A percentile compares a stretch with the other conserved stretches of the same genome.
Conservation (phyloP, 441 rosid genomes). For the Hura crepitans region DNA sequence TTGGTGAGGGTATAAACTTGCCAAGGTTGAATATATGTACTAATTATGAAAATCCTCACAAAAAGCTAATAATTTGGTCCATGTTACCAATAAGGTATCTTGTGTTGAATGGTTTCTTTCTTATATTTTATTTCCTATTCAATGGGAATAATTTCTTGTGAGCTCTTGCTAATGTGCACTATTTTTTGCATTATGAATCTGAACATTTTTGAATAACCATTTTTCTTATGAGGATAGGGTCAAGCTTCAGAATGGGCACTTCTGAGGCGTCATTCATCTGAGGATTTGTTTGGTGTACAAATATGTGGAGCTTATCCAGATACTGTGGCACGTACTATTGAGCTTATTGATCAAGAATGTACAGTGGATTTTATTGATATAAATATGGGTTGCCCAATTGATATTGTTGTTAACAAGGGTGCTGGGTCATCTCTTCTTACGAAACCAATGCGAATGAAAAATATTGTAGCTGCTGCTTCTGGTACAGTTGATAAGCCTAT, state of each 20-base stretch:
- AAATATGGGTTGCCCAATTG: slow-evolving; percentile 97
- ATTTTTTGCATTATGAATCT: neutral
- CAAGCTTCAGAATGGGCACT: slow-evolving; percentile 98
- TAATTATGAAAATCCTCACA: neutral
- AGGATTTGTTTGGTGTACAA: slow-evolving; percentile 86
- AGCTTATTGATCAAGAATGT: slow-evolving; percentile 79
- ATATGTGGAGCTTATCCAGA: slow-evolving; percentile 85
- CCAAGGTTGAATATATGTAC: neutral
- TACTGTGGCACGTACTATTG: slow-evolving; percentile 65
- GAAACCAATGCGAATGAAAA: slow-evolving; percentile 77
- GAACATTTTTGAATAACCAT: neutral
- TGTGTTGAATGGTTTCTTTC: neutral
- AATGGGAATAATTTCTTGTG: neutral
- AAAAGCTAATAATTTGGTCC: slow-evolving; percentile 1
- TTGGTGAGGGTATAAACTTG: neutral
- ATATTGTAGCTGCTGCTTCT: slow-evolving; percentile 60
- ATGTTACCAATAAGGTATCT: neutral
- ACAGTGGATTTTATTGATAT: slow-evolving; percentile 84
- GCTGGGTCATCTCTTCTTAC: slow-evolving; percentile 90
- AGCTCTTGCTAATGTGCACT: neutral
- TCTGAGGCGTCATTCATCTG: slow-evolving; percentile 79
- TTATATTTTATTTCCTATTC: neutral
- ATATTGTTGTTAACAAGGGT: slow-evolving; percentile 80
- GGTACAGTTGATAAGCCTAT: slow-evolving; percentile 67
- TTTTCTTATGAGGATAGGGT: slow-evolving; percentile 43